Base-by-base conservation (phyloP, 768 basidiomycete genomes). In the Lyophyllum atratum region DNA sequence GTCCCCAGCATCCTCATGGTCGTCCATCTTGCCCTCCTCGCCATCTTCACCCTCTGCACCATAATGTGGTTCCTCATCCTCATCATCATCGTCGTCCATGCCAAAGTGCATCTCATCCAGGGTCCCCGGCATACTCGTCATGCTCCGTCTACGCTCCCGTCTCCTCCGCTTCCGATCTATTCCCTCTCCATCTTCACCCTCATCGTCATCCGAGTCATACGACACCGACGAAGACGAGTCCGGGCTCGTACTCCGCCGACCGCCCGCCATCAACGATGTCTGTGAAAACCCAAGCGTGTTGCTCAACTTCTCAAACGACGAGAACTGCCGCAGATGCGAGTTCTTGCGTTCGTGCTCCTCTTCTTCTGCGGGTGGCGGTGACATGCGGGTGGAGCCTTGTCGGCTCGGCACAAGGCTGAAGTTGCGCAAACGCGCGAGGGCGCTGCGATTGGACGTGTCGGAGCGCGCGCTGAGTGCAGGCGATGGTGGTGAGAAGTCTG, bases 381-480 rank as follows among this genome's bases (percentile, higher is more conserved):
- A 70, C 49, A 66, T 69, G 56, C 74, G 62, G 54, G 59, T 56
- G 1, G 64, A 49, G 22, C 50, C 37, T 58, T 76, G 78, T 51
- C 79, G 69, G 58, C 75, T 70, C 12, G 85, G 78, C n/a, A 83
- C 83, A n/a, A 92, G 78, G 69, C 89, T 87, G 75, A 92, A 85
- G 70, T 93, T 85, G 56, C 92, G 74, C 24, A 97, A 70, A 8
- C 92, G 84, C 8, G 89, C 84, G 12, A 93, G 76, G 0, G 92
- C 76, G 63, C 85, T 88, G 62, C 84, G 84, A 59, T 85, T 82
- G 1, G 91, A 92, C 4, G 85, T 85, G 64, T 98, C 96, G 1
- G 95, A 98, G 1, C 93, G 86, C 2, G 96, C 97, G 54, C 93
- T 95, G 33, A 99, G 81, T 0, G 96, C 90, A 0, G 97, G 97